Base-by-base conservation (phyloP, 1,284 basidiomycete genomes). In the Puccinia sorghi region DNA sequence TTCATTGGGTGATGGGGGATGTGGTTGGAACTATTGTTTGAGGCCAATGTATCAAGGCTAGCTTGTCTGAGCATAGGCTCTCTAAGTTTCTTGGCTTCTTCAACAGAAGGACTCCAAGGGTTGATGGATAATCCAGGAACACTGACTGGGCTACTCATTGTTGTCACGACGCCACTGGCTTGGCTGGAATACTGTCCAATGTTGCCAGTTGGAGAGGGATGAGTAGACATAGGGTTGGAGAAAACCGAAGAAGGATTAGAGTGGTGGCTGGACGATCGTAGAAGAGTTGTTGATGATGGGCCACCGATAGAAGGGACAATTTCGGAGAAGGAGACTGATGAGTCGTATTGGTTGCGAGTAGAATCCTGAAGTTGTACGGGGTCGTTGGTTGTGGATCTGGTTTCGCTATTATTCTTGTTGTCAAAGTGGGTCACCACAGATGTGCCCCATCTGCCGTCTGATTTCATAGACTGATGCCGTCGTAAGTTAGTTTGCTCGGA, bases 51-150 rank as follows among this genome's bases (percentile, higher is more conserved):
- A 39, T 77, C 75, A 25, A 69, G 41, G 57, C 75, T 77, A 37
- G 75, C 41, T 32, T 77, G 75, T 32, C 66, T 64, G 37, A 76
- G 37, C 50, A 77, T 77, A 15, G 75, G 75, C 48, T 77, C 75
- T 59, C 75, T 54, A 11, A 77, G 66, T 32, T 77, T 77, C 46
- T 69, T 69, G 39, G 56, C 75, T 46, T 77, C 75, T 66, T 77
- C 75, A 27, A 77, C 43, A 39, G 75, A 66, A 69, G 75, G 75
- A 52, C 75, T 77, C 75, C 75, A 77, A 46, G 75, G 75, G 41
- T 70, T 70, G 20, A 66, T 59, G 41, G 52, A 54, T 25, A 77
- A 52, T 25, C 52, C 66, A 11, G 75, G 75, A 39, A 77, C 64
- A 43, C 54, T 61, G 20, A 77, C 75, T 17, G 75, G 75, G 32